Base-by-base conservation (phyloP, 2,329 filamentous ascomycete genomes). In the Beauveria caledonica region DNA sequence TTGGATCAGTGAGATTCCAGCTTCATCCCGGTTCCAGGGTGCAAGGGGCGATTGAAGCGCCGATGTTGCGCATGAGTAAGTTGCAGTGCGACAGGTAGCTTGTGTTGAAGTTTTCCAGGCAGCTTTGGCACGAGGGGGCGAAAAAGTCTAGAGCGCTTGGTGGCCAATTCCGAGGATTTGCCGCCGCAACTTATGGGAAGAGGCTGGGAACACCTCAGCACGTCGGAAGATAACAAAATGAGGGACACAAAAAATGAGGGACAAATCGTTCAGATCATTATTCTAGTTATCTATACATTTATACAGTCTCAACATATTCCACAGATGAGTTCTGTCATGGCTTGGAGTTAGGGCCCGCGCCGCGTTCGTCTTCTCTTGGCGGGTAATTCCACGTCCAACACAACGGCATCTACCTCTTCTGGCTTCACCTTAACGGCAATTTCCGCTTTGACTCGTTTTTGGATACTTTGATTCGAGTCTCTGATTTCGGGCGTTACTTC, bases 21-120 rank as follows among this genome's bases (percentile, higher is more conserved):
- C 72, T 70, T 77, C 74, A 76, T 76, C 73, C 73, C 72, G 73
- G 70, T 74, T 75, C 72, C 67, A 74, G 68, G 68, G 70, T 72
- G 70, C 69, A 72, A 70, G 70, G 68, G 65, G 66, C 64, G 66
- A 64, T 68, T 63, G 64, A 68, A 65, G 67, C 66, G 70, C 68
- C 70, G 66, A 66, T 68, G 72, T 70, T 68, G 72, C 64, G 69
- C 73, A 75, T 76, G 70, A 70, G 66, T 63, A 64, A 59, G 53
- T 60, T 62, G 62, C 64, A 58, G 63, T 69, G 67, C 67, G 70
- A 68, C 53, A 55, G 65, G 66, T 66, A 68, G 66, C 58, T 63
- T 62, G 63, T 66, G 66, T 64, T 61, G 66, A 68, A 68, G 66
- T 64, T 68, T 64, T 62, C 59, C 42, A 52, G 53, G 63, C 50